phyloP scores from a whole-genome alignment of 805 yeast species.

The Cyberlindnera galapagoensis region DNA sequence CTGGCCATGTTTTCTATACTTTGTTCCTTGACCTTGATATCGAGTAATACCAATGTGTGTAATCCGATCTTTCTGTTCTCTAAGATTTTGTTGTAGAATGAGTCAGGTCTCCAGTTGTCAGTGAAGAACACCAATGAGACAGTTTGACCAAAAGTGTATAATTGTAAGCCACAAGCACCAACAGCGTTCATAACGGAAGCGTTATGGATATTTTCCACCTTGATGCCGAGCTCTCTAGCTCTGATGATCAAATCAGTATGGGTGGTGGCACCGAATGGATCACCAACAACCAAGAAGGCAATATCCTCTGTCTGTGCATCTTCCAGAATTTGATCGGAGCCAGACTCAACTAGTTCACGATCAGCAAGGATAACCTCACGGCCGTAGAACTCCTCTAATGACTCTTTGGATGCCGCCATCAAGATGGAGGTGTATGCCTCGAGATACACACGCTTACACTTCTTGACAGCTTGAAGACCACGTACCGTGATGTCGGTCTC shows the following conservation, averaged over 20 bases:
- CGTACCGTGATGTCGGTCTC: conserved; percentile 90
- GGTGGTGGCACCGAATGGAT: conserved; percentile 96
- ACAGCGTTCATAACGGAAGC: conserved; percentile 98
- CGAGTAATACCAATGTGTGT: conserved; percentile 83
- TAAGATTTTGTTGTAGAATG: conserved; percentile 81
- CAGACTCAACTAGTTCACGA: conserved; percentile 88
- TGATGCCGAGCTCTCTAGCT: conserved; percentile 78
- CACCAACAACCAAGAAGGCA: conserved; percentile 95
- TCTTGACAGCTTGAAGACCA: conserved; percentile 78
- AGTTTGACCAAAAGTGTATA: conserved; percentile 94
- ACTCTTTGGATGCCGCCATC: conserved; percentile 80
- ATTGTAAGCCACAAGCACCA: conserved; percentile 94
- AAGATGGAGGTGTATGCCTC: conserved; percentile 94
- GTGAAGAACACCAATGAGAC: conserved; percentile 96
- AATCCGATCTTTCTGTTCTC: conserved; percentile 88
- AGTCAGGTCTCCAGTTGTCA: conserved; percentile 93
- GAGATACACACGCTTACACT: conserved; percentile 83
- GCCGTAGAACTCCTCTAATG: conserved; percentile 80
- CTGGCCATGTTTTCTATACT: conserved; percentile 90
- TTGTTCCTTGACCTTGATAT: conserved; percentile 95
- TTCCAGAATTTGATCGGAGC: conserved; percentile 74
- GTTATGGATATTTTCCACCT: conserved; percentile 81
- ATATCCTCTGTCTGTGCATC: conserved; percentile 77
- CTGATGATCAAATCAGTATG: conserved; percentile 91
- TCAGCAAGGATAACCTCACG: conserved; percentile 84